These are phyloP conservation scores for Pyropia yezoensis DNA, from an alignment of 23 red algal species.

Conservation along the genomic window DNA sequence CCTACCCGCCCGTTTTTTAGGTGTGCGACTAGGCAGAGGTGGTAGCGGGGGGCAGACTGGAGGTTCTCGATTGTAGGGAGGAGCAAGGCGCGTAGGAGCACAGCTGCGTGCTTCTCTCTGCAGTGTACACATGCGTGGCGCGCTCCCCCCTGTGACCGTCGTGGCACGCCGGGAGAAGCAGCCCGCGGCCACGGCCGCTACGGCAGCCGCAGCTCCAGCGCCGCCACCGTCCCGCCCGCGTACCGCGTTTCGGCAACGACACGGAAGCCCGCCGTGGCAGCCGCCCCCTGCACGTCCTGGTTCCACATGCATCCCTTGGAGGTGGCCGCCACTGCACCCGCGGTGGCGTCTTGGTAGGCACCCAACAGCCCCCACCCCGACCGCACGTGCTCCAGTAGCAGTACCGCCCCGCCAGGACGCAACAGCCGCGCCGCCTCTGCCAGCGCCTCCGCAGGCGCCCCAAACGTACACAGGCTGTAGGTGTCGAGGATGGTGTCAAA, in stretches of 20 bases:
- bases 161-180: too few species aligned
- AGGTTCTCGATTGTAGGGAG: too few species aligned
- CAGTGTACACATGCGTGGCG: too few species aligned
- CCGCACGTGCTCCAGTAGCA: conserved; percentile 62
- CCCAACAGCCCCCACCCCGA: conserved; percentile 19
- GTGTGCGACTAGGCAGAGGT: too few species aligned
- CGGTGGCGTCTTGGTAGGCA: conserved; percentile 55
- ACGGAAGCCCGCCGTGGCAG: conserved; percentile 12
- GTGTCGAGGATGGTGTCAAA: conserved; percentile 85
- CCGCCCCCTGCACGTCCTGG: conserved; percentile 27
- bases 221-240: too few species aligned
- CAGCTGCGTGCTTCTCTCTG: too few species aligned
- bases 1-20: too few species aligned
- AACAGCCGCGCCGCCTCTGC: conserved; percentile 49
- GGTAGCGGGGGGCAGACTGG: too few species aligned
- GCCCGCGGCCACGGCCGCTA: too few species aligned
- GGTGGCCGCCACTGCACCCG: conserved; percentile 12
- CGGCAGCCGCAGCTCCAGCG: too few species aligned
- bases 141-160: too few species aligned
- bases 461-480: conserved; percentile 60
- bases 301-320: conserved; percentile 79
- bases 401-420: conserved; percentile 28
- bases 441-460: conserved; percentile 20
- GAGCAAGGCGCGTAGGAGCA: too few species aligned
- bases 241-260: conserved; percentile 2